Base-by-base conservation (phyloP, 495 filamentous ascomycete species). In the Viridothelium virens region DNA sequence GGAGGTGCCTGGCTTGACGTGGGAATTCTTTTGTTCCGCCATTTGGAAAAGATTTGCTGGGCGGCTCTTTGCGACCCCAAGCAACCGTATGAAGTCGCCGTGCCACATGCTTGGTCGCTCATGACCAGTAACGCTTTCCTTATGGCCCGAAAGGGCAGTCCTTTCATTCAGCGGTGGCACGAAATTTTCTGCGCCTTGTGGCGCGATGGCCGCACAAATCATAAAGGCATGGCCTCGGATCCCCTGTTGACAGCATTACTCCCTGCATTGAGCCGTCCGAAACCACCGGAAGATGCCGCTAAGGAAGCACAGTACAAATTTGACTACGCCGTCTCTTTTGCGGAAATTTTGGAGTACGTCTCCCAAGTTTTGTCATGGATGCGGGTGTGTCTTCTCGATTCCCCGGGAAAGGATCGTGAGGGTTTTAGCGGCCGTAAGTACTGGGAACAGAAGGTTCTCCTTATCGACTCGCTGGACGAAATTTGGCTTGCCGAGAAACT, bases 31-130 rank as follows among this genome's bases (percentile, higher is more conserved):
- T 66, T 81, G 31, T 73, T 79, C 50, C 70, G 76, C 9, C 70
- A 74, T 61, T 62, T 79, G 36, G 79, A 81, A 5, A 70, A 75
- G 48, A 78, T 79, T 59, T 78, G 77, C 67, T 79, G 79, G 78
- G 70, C 70, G 18, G 67, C 72, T 66, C 72, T 81, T 59, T 75
- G 72, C 48, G 76, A 79, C 61, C 73, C 75, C 0, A 53, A 25
- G 0, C 70, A 67, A 10, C 77, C 76, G 1, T 79, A 75, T 64
- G 73, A 74, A 53, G 70, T 79, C 53, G 70, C 70, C 2, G 71
- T 67, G 0, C 74, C 77, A 44, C 71, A 71, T 61, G 68, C 76
- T 61, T 72, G 70, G 25, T 68, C 65, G 0, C 67, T 71, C 14
- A 64, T 72, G 9, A 75, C 76, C 67, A 63, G 72, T 16, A 81